Evolutionary conservation across 306 rosid species (phyloP), one percentile per base, ranked within the genome.

Genomic region (Prunus dulcis): DNA sequence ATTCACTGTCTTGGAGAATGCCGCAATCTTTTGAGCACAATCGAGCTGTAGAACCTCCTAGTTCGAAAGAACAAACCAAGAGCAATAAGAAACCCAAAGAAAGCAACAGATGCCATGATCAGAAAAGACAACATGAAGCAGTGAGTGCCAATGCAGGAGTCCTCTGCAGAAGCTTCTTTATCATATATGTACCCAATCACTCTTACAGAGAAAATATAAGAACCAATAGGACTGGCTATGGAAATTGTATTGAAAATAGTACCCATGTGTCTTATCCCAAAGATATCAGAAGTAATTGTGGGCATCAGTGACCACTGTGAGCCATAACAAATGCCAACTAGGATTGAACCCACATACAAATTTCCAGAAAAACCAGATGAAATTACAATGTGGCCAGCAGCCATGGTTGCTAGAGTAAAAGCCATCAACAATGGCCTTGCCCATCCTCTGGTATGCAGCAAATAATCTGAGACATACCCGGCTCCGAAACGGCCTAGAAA

Each of bases 301-400:
- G 97, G 98, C 97, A 92, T 92, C 53, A 94, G 82, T n/a, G 95
- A 89, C 98, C 97, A 94, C 51, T 94, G 81, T 52, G 97, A 87
- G 60, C 98, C 98, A 76, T 92, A 90, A 74, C 92, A 85, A 70
- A 95, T 87, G 15, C 98, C 98, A 56, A 95, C 92, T 51, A 92
- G 67, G 43, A 90, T 79, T 34, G 97, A 91, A 81, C 98, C 96
- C 71, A 88, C 32, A 47, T 86, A 94, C 50, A 94, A 79, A 84
- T 80, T 92, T 63, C 95, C 97, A 7, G 72, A 84, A 64, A 90
- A 88, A 57, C 96, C 96, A 53, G 88, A 83, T 20, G 96, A 91
- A 12, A 95, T 87, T 8, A 86, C 71, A 19, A 90, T 17, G 87
- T 89, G 92, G 10, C 98, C 97, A 14, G 75, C 60, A 23, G 87